These are phyloP conservation scores for Macrotyloma uniflorum DNA, from an alignment of 306 rosid genomes.

Conservation along the genomic window DNA sequence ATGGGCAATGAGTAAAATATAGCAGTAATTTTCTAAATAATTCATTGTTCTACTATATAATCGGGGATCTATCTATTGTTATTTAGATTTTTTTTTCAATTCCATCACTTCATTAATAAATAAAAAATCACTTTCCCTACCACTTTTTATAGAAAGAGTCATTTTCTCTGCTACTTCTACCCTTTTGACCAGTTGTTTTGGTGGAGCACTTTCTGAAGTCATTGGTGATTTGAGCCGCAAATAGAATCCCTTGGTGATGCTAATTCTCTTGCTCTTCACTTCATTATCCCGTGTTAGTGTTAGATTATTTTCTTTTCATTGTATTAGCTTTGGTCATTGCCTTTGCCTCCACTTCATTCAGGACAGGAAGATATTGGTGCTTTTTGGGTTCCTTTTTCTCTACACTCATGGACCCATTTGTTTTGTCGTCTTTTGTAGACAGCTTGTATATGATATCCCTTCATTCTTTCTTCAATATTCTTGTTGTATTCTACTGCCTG, in stretches of 20 bases:
- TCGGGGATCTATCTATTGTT: too few species aligned
- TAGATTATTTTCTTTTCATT: neutral
- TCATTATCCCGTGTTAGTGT: neutral
- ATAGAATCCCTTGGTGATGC: neutral
- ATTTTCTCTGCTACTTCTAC: neutral
- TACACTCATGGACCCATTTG: conserved; percentile 31
- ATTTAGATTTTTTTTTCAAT: neutral
- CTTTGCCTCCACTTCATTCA: conserved; percentile 14
- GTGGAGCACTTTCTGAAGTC: neutral
- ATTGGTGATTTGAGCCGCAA: neutral
- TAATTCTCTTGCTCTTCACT: too few species aligned
- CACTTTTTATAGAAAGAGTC: neutral
- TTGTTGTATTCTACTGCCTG: neutral
- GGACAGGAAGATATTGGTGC: conserved; percentile 1
- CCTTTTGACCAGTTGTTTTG: neutral
- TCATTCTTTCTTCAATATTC: conserved; percentile 20
- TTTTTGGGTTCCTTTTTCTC: conserved; percentile 13
- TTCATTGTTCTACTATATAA: too few species aligned
- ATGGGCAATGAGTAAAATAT: neutral
- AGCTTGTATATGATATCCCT: conserved; percentile 9
- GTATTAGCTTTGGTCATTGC: neutral
- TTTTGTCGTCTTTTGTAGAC: conserved; percentile 32
- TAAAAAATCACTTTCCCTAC: too few species aligned
- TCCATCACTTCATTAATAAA: neutral
- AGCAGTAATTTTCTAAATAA: neutral